Evolutionary conservation across 805 yeast genomes (phyloP), one percentile per base, ranked within the genome.

Genomic region (Ogataea pini): DNA sequence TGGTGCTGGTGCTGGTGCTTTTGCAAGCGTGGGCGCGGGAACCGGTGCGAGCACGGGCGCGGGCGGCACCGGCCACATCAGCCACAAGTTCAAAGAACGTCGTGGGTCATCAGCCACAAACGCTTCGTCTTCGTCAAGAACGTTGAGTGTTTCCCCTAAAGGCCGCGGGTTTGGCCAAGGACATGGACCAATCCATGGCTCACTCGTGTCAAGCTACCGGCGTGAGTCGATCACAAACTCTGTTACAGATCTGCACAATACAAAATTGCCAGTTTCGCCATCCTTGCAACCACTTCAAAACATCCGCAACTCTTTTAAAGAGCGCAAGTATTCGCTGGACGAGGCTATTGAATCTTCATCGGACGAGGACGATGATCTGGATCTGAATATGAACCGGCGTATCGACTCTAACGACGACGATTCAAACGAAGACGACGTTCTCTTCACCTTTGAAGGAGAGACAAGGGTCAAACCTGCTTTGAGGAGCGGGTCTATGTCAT

Each of bases 211-310:
- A n/a, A 46, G 25, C 25, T 56, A 50, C 14, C 64, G 83, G 55
- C 67, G 85, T 51, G 82, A 77, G 57, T 76, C 81, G 12, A 80
- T 80, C 31, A 75, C 82, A 17, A 74, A 71, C 56, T 63, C 72
- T 24, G 63, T 64, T 33, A 62, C 70, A 14, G 79, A 75, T 55
- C 61, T 71, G 45, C 83, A 78, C 62, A 70, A 69, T 53, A 57
- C 75, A 19, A 74, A 69, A 49, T 60, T 79, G 12, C 85, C 85
- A 13, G 39, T 48, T 1, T 70, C 72, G 17, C 74, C 74, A 3
- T 52, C 57, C 18, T 49, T 50, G 56, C 62, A 52, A 14, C 65
- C 70, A 12, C 42, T 67, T 19, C 67, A 59, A 44, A 60, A 47
- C 42, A 42, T 68, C n/a, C 53, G 71, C 49, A 60, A 55, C 39